Evolutionary conservation across 371 early-diverging fungal species (phyloP).

Genomic region (Rhizopus microsporus): DNA sequence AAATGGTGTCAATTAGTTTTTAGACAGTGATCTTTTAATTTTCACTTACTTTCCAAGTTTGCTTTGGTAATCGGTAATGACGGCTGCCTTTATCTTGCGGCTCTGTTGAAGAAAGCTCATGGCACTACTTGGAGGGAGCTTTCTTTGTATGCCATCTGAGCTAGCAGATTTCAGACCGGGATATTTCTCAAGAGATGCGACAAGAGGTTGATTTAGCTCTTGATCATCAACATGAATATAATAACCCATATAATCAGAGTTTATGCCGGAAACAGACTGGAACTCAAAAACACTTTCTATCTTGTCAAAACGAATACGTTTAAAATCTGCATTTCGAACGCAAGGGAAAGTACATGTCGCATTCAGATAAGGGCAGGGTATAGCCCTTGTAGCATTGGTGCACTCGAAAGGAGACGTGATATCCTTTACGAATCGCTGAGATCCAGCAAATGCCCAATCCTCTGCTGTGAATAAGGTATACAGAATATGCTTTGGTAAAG

Average conservation of each 20-base stretch:
- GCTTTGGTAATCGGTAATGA: slow-evolving; percentile 63
- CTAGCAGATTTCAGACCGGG: slow-evolving; percentile 41
- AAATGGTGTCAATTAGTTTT: slow-evolving; percentile 10
- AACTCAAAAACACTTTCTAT: slow-evolving; percentile 64
- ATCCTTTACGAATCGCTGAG: slow-evolving; percentile 79
- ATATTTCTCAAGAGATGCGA: slow-evolving; percentile 15
- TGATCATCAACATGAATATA: slow-evolving; percentile 53
- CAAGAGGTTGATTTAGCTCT: slow-evolving; percentile 21
- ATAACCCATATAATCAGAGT: slow-evolving; percentile 28
- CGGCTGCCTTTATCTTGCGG: slow-evolving; percentile 61
- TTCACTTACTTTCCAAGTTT: slow-evolving; percentile 45
- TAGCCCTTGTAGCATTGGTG: slow-evolving; percentile 46
- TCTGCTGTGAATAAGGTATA: slow-evolving; percentile 78
- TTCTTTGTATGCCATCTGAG: slow-evolving; percentile 48
- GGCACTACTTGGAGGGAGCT: slow-evolving; percentile 76
- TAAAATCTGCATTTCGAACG: slow-evolving; percentile 59
- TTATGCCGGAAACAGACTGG: slow-evolving; percentile 44
- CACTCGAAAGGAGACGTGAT: slow-evolving; percentile 62
- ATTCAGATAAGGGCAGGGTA: slow-evolving; percentile 45
- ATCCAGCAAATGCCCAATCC: slow-evolving; percentile 79
- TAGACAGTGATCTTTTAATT: neutral
- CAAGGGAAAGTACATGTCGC: slow-evolving; percentile 70
- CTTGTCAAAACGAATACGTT: slow-evolving; percentile 59
- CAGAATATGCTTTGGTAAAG: slow-evolving; percentile 65
- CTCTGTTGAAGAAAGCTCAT: slow-evolving; percentile 72